Conservation (phyloP, 106 monocot genomes). For the Acorus gramineus region DNA sequence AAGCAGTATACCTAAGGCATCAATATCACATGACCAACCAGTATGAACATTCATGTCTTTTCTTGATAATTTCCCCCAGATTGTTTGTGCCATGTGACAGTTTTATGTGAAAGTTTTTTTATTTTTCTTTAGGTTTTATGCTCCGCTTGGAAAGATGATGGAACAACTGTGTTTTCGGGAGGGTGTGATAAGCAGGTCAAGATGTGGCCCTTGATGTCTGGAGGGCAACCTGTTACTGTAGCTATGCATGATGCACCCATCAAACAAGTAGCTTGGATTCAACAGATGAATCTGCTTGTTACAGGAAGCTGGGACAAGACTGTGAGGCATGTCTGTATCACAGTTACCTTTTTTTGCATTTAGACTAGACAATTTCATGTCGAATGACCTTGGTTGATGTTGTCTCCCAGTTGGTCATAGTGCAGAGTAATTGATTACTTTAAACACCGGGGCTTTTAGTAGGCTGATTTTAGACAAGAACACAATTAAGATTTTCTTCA, state of each 20-base stretch:
- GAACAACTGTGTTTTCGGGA: constrained; percentile 79
- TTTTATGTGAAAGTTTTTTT: neutral
- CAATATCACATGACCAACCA: constrained; percentile 84
- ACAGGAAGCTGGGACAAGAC: constrained; percentile 97
- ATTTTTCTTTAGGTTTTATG: constrained; percentile 63
- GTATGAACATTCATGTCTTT: constrained; percentile 18
- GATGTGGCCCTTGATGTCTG: constrained; percentile 95
- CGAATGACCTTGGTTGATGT: too few relatives aligned
- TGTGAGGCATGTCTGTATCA: constrained; percentile 33
- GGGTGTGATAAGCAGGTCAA: constrained; percentile 93
- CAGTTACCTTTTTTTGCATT: neutral
- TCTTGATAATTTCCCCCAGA: neutral
- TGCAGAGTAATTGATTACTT: too few relatives aligned
- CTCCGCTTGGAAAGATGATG: constrained; percentile 98
- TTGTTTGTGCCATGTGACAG: neutral
- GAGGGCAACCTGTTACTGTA: constrained; percentile 74
- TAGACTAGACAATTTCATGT: too few relatives aligned
- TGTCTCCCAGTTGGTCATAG: too few relatives aligned
- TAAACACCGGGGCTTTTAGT: too few relatives aligned
- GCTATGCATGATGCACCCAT: constrained; percentile 92
- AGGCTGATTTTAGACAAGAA: too few relatives aligned
- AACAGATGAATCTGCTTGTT: constrained; percentile 78
- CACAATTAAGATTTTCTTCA: too few relatives aligned
- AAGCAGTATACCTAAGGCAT: constrained; percentile 75
- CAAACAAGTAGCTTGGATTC: constrained; percentile 83